These are phyloP conservation scores for Lactarius deliciosus DNA, from an alignment of 768 basidiomycete species.

Conservation along the genomic window DNA sequence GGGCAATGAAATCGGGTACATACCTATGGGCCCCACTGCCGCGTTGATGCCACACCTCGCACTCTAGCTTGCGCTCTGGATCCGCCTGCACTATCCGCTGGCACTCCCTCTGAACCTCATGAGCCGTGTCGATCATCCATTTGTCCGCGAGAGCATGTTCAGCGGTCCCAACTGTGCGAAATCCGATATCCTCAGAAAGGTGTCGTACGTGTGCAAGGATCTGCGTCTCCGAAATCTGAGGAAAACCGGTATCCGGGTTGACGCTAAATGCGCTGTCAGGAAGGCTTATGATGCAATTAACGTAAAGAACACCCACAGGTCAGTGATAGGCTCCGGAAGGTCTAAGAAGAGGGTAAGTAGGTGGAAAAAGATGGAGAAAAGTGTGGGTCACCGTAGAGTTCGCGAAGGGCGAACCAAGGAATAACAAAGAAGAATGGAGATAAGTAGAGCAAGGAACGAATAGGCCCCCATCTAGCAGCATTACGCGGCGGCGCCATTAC, in stretches of 20 bases:
- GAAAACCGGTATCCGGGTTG: constrained; percentile 54
- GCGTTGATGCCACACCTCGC: constrained; percentile 89
- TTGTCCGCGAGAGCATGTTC: constrained; percentile 84
- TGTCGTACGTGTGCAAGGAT: constrained; percentile 63
- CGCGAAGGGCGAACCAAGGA: constrained; percentile 47
- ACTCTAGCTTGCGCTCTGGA: constrained; percentile 62
- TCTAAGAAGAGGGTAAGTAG: constrained; percentile 15
- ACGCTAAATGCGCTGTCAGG: constrained; percentile 26
- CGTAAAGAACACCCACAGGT: constrained; percentile 22
- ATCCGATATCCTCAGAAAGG: constrained; percentile 86
- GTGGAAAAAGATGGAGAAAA: background rate
- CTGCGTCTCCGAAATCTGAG: constrained; percentile 69
- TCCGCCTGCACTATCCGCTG: constrained; percentile 42
- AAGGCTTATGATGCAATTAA: background rate
- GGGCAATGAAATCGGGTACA: constrained; percentile 32
- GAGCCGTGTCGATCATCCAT: constrained; percentile 74
- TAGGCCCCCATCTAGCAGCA: constrained; percentile 48
- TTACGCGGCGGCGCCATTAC: background rate
- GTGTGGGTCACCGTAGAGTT: constrained; percentile 26
- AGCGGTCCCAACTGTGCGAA: constrained; percentile 84
- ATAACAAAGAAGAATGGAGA: constrained; percentile 52
- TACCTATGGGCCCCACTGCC: constrained; percentile 88
- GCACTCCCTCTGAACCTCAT: constrained; percentile 61
- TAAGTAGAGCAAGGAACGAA: constrained; percentile 54
- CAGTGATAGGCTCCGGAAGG: constrained; percentile 27